Percentiles rank a stretch among this genome's conserved stretches.
phyloP scores from a whole-genome alignment of 2,329 filamentous ascomycete genomes.

The Aspergillus sp. region DNA sequence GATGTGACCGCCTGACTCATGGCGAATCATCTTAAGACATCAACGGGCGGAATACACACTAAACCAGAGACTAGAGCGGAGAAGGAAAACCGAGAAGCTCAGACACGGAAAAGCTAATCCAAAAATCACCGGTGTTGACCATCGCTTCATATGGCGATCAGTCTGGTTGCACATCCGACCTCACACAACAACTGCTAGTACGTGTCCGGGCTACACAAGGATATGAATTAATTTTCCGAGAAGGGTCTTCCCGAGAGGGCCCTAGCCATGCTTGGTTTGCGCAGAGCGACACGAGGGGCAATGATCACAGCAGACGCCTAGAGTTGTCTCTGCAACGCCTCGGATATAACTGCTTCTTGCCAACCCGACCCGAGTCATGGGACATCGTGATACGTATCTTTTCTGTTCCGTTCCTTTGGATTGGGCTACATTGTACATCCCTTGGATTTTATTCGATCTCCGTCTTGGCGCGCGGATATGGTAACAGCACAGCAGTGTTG shows the following conservation, averaged over 20 bases:
- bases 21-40: not conserved
- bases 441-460: not conserved
- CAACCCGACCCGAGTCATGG: conserved; percentile 1
- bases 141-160: conserved; percentile 5
- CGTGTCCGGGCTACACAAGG: conserved; percentile 18
- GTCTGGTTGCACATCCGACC: conserved; percentile 18
- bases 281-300: conserved; percentile 3
- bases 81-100: not conserved
- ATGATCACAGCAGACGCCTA: not conserved
- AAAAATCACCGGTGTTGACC: conserved; percentile 18
- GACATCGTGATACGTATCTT: not conserved
- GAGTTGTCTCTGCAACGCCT: not conserved
- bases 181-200: conserved; percentile 12
- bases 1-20: not conserved
- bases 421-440: not conserved
- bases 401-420: not conserved
- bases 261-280: conserved; percentile 2
- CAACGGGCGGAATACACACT: not conserved
- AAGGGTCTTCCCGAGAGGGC: conserved; percentile 15
- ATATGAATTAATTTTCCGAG: conserved; percentile 21
- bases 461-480: not conserved
- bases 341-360: not conserved
- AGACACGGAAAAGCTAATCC: not conserved
- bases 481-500: not conserved
- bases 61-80: not conserved